Conservation (phyloP, 2,329 filamentous ascomycete species). For the Fusarium lyarnte region DNA sequence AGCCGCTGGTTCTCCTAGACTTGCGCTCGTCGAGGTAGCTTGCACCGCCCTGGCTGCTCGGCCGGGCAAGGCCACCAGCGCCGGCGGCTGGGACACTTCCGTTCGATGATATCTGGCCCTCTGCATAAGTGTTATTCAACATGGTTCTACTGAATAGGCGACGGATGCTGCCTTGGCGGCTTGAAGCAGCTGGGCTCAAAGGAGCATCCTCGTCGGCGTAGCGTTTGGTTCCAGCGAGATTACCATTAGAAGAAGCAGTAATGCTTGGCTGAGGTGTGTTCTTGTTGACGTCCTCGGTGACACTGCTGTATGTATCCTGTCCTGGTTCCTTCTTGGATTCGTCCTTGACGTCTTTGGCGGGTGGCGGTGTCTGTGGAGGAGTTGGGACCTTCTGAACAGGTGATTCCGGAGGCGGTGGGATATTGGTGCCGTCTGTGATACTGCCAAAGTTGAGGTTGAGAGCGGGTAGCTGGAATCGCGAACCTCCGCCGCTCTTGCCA, state of each 20-base stretch:
- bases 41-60: conserved; percentile 60
- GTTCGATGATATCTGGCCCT: conserved; percentile 56
- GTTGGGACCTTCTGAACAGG: conserved; percentile 60
- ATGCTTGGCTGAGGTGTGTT: conserved; percentile 37
- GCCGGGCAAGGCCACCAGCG: conserved; percentile 48
- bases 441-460: conserved; percentile 68
- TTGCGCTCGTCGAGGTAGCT: conserved; percentile 63
- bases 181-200: conserved; percentile 62
- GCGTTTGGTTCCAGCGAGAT: conserved; percentile 58
- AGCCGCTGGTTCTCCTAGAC: conserved; percentile 65
- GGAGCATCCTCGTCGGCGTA: conserved; percentile 62
- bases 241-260: conserved; percentile 53
- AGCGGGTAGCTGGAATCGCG: conserved; percentile 65
- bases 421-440: conserved; percentile 69
- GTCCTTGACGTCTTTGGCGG: conserved; percentile 39
- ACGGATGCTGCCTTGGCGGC: conserved; percentile 65
- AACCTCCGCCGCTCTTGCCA: conserved; percentile 42
- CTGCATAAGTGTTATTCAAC: conserved; percentile 63
- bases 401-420: conserved; percentile 67
- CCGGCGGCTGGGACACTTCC: conserved; percentile 48
- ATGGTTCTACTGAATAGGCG: conserved; percentile 66
- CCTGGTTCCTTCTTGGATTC: conserved; percentile 19
- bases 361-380: conserved; percentile 52
- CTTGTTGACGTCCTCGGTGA: conserved; percentile 31
- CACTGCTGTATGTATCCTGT: conserved; percentile 21